Base-by-base conservation (phyloP, 2,329 filamentous ascomycete species). In the Monosporascus sp. region DNA sequence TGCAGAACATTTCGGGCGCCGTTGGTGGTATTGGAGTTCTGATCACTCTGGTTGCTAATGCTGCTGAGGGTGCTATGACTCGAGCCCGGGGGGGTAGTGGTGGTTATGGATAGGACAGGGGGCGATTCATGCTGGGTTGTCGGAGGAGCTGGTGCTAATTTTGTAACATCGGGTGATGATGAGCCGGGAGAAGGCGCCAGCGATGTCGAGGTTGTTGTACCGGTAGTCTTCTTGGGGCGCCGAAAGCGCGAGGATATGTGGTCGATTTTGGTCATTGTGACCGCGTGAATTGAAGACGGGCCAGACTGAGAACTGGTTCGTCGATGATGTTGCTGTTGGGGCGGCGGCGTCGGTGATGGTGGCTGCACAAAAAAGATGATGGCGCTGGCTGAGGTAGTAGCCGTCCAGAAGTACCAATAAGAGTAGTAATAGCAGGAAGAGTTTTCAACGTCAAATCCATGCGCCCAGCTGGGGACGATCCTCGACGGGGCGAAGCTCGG, bases 201-300 rank as follows among this genome's bases (percentile, higher is more conserved):
- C 3, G 59, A 52, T 14, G 31, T 35, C 31, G 27, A 37, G 54
- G 49, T 17, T 54, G 27, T 14, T 60, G 52, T 20, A 35, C 11
- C 31, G 11, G 59, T 51, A 17, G 54, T 53, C 49, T 54, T 60
- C 55, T 56, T 62, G 20, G 41, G 57, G 53, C 63, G 63, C 52
- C 64, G 60, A 35, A 65, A 65, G 57, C 63, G 64, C 49, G 63
- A 59, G 31, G 63, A 60, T 39, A 66, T 45, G 22, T 61, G 62
- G 37, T 66, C 64, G 61, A 65, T 65, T 24, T 31, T 54, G 11
- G 35, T 54, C 52, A 46, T 46, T 27, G 5, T 15, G 39, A 5
- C 43, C 8, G 43, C 22, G 8, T 24, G 9, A 31, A 17, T 27
- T 7, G 11, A n/a, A 17, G 9, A n/a, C 11, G 24, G n/a, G 15